These are phyloP conservation scores for Chalciporus pseudorubinellus DNA, from an alignment of 768 basidiomycete species.

Conservation along the genomic window DNA sequence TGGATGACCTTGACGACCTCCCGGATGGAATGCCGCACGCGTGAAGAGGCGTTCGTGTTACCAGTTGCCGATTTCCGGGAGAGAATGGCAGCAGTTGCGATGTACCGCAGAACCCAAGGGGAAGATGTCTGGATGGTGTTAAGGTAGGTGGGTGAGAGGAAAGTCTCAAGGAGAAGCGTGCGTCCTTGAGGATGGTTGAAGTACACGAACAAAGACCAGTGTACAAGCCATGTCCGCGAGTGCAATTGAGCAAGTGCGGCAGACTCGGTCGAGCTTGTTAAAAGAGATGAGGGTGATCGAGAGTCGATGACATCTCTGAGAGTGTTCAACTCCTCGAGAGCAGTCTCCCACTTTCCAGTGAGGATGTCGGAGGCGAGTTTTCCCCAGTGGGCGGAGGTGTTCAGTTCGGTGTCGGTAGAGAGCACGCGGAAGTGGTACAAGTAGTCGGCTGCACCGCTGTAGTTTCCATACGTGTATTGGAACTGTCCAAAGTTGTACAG, in stretches of 20 bases:
- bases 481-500: constrained; percentile 98
- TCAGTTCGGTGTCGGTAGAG: constrained; percentile 89
- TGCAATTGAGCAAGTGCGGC: constrained; percentile 87
- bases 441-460: constrained; percentile 95
- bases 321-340: constrained; percentile 91
- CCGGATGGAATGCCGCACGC: constrained; percentile 83
- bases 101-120: constrained; percentile 94
- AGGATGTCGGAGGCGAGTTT: constrained; percentile 97
- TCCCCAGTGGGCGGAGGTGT: constrained; percentile 97
- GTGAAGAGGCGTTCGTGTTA: constrained; percentile 51
- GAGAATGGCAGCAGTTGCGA: constrained; percentile 89
- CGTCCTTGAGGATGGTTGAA: constrained; percentile 95
- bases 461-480: constrained; percentile 98
- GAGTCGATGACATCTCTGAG: constrained; percentile 92
- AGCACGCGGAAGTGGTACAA: constrained; percentile 98
- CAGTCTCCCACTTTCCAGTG: constrained; percentile 92
- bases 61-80: constrained; percentile 71
- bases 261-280: constrained; percentile 48
- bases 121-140: constrained; percentile 97
- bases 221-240: constrained; percentile 92
- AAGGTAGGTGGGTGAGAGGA: constrained; percentile 94
- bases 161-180: constrained; percentile 90
- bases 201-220: constrained; percentile 98
- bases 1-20: constrained; percentile 93
- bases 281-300: constrained; percentile 52